Evolutionary conservation across 2,329 filamentous ascomycete genomes (phyloP), one percentile per base, ranked within the genome.

Genomic region (Fusarium sacchari): DNA sequence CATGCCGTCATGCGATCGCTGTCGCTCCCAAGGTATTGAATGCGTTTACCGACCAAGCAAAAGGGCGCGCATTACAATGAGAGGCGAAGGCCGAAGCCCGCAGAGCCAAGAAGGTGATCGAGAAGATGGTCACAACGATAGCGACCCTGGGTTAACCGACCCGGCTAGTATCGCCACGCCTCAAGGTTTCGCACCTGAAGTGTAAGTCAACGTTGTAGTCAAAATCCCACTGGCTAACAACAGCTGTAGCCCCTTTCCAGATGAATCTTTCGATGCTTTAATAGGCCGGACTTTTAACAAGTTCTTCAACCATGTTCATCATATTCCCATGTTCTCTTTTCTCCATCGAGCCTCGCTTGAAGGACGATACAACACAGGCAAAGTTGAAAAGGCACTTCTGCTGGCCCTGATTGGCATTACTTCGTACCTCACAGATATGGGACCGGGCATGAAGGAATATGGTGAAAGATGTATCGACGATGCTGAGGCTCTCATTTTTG

Each of bases 301-400:
- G 72, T 90, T 89, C 80, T 90, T 90, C 78, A 86, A 86, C 46
- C 86, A 89, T 75, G 84, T 90, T 44, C 88, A 90, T 79, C 88
- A 90, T 69, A 87, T 90, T 58, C 87, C 88, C 49, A 87, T 88
- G 73, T 88, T 88, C 80, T 88, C 87, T 17, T 90, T 90, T 64
- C 79, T 90, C 22, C 88, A 90, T 74, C 87, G 88, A 32, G 87
- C 88, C 18, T 90, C 88, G 5, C 84, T 90, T 30, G 89, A 89
- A 87, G 88, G 89, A 76, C 84, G 88, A 36, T 89, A 89, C 76
- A 86, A 88, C 71, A 84, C 86, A 9, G 88, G 87, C 53, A 87
- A 87, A 69, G 86, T 90, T 71, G 88, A 90, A 74, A 85, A 84
- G 44, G 82, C 87, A 5, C 81, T 90, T 12, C 81, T 90, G 8